phyloP scores from a whole-genome alignment of 495 filamentous ascomycete genomes.

The Talaromyces stipitatus region DNA sequence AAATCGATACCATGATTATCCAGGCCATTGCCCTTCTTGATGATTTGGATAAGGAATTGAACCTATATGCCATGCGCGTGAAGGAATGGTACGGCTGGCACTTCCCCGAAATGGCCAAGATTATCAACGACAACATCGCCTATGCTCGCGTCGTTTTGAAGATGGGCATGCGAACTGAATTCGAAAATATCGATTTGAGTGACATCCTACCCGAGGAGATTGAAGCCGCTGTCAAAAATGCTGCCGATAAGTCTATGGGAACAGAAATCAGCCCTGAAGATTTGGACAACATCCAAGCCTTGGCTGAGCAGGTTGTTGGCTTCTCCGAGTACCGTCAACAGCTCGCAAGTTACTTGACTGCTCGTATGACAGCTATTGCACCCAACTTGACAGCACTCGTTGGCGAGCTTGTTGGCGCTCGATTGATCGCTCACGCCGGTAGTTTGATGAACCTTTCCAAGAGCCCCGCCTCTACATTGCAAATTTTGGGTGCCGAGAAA shows the following conservation, averaged over 20 bases:
- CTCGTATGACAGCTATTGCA: slow-evolving; percentile 94
- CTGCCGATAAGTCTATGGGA: slow-evolving; percentile 96
- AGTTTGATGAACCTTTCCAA: slow-evolving; percentile 95
- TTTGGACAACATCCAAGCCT: slow-evolving; percentile 78
- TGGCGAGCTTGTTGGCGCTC: slow-evolving; percentile 88
- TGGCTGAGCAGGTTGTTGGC: slow-evolving; percentile 87
- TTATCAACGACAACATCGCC: slow-evolving; percentile 95
- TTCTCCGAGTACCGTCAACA: slow-evolving; percentile 85
- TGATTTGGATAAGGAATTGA: slow-evolving; percentile 97
- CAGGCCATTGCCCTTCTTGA: slow-evolving; percentile 92
- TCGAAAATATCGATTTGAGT: slow-evolving; percentile 66
- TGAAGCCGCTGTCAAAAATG: slow-evolving; percentile 82
- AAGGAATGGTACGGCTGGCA: slow-evolving; percentile 99
- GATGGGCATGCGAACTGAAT: slow-evolving; percentile 81
- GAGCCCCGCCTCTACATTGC: slow-evolving; percentile 89
- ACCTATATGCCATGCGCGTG: slow-evolving; percentile 96
- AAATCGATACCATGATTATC: slow-evolving; percentile 99
- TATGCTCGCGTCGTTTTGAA: slow-evolving; percentile 79
- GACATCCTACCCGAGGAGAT: slow-evolving; percentile 97
- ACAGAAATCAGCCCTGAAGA: slow-evolving; percentile 90
- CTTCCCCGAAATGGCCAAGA: slow-evolving; percentile 94
- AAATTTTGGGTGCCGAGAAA: slow-evolving; percentile 98
- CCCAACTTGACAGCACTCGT: slow-evolving; percentile 93
- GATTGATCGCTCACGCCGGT: slow-evolving; percentile 92
- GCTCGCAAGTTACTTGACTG: slow-evolving; percentile 78